Percentiles rank a stretch among this genome's conserved stretches.
Evolutionary conservation across 306 rosid species (phyloP).

Genomic region (Chamaecrista fasciculata): DNA sequence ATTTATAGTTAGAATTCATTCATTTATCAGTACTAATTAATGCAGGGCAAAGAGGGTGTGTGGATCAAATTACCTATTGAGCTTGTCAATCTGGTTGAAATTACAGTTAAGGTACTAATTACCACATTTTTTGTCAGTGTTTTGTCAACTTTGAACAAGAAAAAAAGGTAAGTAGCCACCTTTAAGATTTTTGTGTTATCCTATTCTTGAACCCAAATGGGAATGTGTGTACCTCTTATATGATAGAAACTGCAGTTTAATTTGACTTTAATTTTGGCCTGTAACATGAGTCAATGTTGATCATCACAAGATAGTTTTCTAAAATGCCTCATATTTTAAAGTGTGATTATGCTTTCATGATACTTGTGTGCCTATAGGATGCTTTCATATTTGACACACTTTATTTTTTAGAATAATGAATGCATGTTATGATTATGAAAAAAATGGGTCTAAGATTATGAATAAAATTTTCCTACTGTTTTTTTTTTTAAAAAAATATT

Average conservation of each 20-base stretch:
- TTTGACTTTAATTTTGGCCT: background rate
- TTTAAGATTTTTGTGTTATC: background rate
- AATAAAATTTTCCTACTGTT: too few species aligned
- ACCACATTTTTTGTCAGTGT: background rate
- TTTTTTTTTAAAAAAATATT: too few species aligned
- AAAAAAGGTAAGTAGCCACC: background rate
- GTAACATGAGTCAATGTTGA: background rate
- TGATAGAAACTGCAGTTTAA: background rate
- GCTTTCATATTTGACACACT: too few species aligned
- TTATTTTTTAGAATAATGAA: too few species aligned
- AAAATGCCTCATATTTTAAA: background rate
- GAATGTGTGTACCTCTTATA: background rate
- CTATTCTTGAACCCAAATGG: background rate
- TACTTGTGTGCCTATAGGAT: too few species aligned
- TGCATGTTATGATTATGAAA: too few species aligned
- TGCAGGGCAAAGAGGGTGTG: constrained; percentile 52
- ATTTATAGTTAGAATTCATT: background rate
- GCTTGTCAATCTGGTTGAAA: constrained; percentile 50
- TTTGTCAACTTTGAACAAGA: background rate
- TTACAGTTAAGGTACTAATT: constrained; percentile 46
- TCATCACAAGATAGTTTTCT: background rate
- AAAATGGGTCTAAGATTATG: too few species aligned
- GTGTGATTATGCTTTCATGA: too few species aligned
- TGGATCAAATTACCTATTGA: constrained; percentile 56
- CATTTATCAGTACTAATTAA: background rate